Evolutionary conservation across 164 flowering plant genomes (phyloP), one percentile per base, ranked within the genome.

Genomic region (Nymphaea thermarum): DNA sequence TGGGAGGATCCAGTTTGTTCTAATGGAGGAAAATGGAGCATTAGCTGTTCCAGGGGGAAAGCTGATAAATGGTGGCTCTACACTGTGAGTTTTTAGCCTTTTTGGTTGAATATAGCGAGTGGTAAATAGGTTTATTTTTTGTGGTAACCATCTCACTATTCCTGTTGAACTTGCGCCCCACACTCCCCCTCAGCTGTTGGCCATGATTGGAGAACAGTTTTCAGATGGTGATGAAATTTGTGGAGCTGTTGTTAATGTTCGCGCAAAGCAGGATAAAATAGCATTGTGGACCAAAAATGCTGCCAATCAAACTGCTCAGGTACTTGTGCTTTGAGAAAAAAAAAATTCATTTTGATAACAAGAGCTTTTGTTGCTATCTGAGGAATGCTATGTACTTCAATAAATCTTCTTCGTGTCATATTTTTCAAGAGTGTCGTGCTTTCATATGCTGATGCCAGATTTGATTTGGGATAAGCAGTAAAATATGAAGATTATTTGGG

Each of bases 1-100:
- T 94, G 99, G 99, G 99, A 94, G 77, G 98, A 94, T 68, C 99
- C 99, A 60, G 73, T 86, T 53, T 94, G 99, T 79, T 85, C 93
- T 51, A 87, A 88, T 75, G 99, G 99, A 57, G 99, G 99, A 66
- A 94, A 86, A 71, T 94, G 97, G 98, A 87, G 93, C 71, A 71
- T 84, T 42, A 79, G 44, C 71, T 82, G 80, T 68, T 0, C 70
- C 1, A 82, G 77, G 76, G 92, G 87, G 63, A 88, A 84, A 78
- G 81, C 96, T 63, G 98, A 91, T 72, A 82, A 82, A 17, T 66
- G 65, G 70, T 94, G 97, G 97, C 78, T 94, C 66, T 79, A 88
- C 65, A 90, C 97, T 81, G 99, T 94, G 85, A 68, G 83, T 53
- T 69, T 70, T 42, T 10, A 17, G 36, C 36, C 36, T 25, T 25